Evolutionary conservation across 441 rosid species (phyloP), one percentile per base, ranked within the genome.

Genomic region (Corymbia citriodora): DNA sequence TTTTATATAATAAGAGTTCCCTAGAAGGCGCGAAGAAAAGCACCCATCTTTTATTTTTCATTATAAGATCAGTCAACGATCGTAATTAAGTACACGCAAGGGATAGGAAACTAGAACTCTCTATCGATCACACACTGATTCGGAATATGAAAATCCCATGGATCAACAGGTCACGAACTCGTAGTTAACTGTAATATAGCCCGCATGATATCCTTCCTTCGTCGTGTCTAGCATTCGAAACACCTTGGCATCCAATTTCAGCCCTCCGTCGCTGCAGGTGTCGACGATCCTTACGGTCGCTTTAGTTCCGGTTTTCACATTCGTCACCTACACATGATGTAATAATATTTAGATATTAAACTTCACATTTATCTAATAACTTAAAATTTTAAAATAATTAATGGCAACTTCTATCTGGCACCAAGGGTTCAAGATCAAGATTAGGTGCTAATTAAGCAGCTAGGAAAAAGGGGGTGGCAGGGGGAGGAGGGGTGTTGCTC

Each of bases 271-370:
- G 88, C 50, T 87, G 40, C 88, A 87, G 13, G 17, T 55, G 50
- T 87, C 88, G n/a, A 87, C 65, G 88, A 87, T 87, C 65, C 88
- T 36, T 68, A 87, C 88, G 19, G 88, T 87, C 65, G 61, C 68
- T 36, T 33, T 3, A 19, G 70, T 4, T 36, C 88, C 88, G 1
- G 70, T 55, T 87, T 87, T 61, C 70, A 50, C 65, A 13, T 87
- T 87, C 31, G 88, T 87, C 88, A 87, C 88, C 88, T 87, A n/a
- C 65, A 40, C 45, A 40, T 40, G 5, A 40, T 40, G 5, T 40
- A 40, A 40, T 40, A 40, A 40, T 40, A 40, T 40, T 40, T 40
- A 40, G 45, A 40, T 40, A 40, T 40, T 40, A 40, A 40, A 40
- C 45, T 40, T 40, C 5, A 40, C 45, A 40, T 40, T 40, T 4